These are phyloP conservation scores for Amanita polypyramis DNA, from an alignment of 768 basidiomycete genomes.

Conservation along the genomic window DNA sequence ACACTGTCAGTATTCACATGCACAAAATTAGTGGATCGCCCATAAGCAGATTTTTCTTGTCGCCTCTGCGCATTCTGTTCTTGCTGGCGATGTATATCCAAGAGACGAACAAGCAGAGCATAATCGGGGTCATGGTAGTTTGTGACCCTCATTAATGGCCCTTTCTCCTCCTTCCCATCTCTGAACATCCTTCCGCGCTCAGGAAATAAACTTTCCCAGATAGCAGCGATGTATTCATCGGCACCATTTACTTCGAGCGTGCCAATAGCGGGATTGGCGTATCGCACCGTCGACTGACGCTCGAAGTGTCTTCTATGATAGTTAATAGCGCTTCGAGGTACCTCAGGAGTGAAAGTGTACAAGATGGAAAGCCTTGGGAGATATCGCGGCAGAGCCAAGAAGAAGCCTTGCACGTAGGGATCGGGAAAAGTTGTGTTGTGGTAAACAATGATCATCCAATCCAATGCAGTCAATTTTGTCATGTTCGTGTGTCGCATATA, in stretches of 20 bases:
- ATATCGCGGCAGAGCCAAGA: not conserved
- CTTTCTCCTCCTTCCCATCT: not conserved
- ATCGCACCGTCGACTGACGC: not conserved
- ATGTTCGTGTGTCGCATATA: not conserved
- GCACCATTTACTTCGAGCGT: conserved; percentile 3
- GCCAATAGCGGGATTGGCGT: not conserved
- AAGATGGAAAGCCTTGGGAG: not conserved
- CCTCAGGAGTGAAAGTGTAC: conserved; percentile 1
- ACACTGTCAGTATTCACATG: no score
- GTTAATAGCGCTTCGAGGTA: not conserved
- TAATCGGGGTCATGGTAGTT: not conserved
- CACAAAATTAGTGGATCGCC: no score
- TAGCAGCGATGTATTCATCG: not conserved
- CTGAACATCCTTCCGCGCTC: not conserved
- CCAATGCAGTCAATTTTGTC: not conserved
- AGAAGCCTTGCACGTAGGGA: conserved; percentile 1
- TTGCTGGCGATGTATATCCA: not conserved
- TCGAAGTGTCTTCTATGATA: not conserved
- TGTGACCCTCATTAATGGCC: not conserved
- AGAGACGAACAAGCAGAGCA: not conserved
- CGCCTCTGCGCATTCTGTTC: not conserved
- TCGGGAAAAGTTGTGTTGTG: not conserved
- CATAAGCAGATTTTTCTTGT: not conserved
- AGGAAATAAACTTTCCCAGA: conserved; percentile 6
- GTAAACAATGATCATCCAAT: not conserved